Evolutionary conservation across 2,329 filamentous ascomycete species (phyloP).

Genomic region (Epichloe typhina): DNA sequence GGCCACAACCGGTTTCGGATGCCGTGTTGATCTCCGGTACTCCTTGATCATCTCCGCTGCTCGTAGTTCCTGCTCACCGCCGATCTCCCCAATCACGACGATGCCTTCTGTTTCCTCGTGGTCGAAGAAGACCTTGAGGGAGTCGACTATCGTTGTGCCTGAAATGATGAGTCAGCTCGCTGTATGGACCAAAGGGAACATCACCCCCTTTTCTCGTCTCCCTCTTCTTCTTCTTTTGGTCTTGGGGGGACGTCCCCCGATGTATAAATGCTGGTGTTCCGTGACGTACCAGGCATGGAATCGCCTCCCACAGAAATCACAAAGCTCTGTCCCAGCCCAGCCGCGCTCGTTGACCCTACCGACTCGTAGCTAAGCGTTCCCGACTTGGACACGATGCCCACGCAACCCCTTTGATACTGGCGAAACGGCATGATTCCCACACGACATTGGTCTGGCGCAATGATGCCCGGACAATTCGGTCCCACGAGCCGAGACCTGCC

Average conservation of each 20-base stretch:
- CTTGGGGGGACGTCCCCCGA: too few relatives aligned
- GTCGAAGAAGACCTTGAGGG: constrained; percentile 51
- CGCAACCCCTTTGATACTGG: constrained; percentile 39
- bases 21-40: constrained; percentile 41
- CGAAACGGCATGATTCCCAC: constrained; percentile 29
- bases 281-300: constrained; percentile 43
- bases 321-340: constrained; percentile 64
- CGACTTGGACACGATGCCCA: constrained; percentile 70
- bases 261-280: neutral
- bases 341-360: constrained; percentile 58
- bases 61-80: constrained; percentile 54
- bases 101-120: constrained; percentile 59
- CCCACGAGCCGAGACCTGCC: constrained; percentile 61
- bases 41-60: constrained; percentile 59
- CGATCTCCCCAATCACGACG: constrained; percentile 59
- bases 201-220: too few relatives aligned
- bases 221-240: too few relatives aligned
- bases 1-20: constrained; percentile 52
- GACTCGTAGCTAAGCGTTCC: constrained; percentile 72
- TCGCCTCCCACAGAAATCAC: constrained; percentile 71
- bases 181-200: too few relatives aligned
- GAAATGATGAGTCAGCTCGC: neutral
- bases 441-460: constrained; percentile 55
- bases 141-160: constrained; percentile 58
- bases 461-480: constrained; percentile 72